These are phyloP conservation scores for Schwanniomyces sp. DNA, from an alignment of 805 yeast genomes.

Conservation along the genomic window DNA sequence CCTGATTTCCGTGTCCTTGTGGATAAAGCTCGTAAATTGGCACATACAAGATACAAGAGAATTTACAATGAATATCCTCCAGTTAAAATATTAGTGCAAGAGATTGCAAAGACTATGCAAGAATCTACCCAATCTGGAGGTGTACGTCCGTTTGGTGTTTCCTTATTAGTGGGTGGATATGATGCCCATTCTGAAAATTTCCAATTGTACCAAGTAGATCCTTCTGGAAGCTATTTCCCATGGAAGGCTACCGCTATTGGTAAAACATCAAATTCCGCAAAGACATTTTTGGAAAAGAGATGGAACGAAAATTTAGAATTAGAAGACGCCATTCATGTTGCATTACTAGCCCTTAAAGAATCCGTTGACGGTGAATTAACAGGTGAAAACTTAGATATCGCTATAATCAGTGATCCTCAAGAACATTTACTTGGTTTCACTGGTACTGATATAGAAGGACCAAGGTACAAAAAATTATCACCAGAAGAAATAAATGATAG, in stretches of 20 bases:
- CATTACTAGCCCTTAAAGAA: constrained; percentile 89
- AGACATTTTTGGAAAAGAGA: constrained; percentile 94
- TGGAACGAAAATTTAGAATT: constrained; percentile 97
- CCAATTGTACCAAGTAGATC: constrained; percentile 94
- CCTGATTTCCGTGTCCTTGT: constrained; percentile 95
- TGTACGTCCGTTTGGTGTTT: constrained; percentile 98
- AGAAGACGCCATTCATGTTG: constrained; percentile 98
- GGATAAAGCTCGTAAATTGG: constrained; percentile 89
- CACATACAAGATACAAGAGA: constrained; percentile 91
- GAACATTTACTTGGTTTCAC: constrained; percentile 79
- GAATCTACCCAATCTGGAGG: constrained; percentile 99
- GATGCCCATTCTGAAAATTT: constrained; percentile 70
- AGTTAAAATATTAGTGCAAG: constrained; percentile 88
- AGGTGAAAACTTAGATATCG: constrained; percentile 93
- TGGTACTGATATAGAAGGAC: constrained; percentile 84
- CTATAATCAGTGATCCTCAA: constrained; percentile 80
- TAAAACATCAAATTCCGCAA: constrained; percentile 92
- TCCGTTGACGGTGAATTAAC: constrained; percentile 97
- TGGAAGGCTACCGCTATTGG: constrained; percentile 99
- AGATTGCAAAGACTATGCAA: constrained; percentile 94
- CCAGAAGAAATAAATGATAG: constrained; percentile 95
- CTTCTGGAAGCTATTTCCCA: constrained; percentile 96
- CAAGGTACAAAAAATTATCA: constrained; percentile 80
- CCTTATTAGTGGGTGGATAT: constrained; percentile 89
- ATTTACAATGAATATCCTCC: constrained; percentile 97